Conservation (phyloP, 257 asterid species). For the Jacaranda mimosifolia region DNA sequence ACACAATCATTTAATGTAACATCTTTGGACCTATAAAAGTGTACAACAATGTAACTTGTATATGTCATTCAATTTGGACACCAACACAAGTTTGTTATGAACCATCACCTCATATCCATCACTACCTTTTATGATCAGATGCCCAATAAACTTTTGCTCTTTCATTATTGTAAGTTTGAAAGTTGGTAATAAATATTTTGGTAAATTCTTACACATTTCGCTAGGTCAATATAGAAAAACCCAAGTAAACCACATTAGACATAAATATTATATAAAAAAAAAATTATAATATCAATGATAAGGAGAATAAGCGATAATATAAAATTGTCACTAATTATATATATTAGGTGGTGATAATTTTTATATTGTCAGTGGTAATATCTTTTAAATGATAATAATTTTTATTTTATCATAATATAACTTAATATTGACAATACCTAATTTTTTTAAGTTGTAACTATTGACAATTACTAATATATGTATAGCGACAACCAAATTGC, state of each 20-base stretch:
- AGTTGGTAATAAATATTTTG: background rate
- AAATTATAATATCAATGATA: background rate
- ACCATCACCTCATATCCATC: background rate
- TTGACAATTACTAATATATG: too few species aligned
- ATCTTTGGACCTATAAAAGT: constrained; percentile 30
- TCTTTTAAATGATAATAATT: too few species aligned
- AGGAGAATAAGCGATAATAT: too few species aligned
- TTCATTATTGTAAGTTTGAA: constrained; percentile 2
- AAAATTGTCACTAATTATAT: too few species aligned
- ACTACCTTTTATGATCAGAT: constrained; percentile 11
- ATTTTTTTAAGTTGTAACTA: too few species aligned
- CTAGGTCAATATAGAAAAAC: too few species aligned
- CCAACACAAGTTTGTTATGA: background rate
- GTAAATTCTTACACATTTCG: background rate
- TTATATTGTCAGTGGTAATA: too few species aligned
- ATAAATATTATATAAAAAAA: background rate
- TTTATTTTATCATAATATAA: too few species aligned
- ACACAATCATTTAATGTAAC: constrained; percentile 10
- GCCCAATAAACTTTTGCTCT: constrained; percentile 22
- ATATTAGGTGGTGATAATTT: too few species aligned
- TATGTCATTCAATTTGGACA: background rate
- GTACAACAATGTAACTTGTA: background rate
- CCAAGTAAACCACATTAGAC: too few species aligned
- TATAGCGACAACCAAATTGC: too few species aligned
- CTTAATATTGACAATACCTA: too few species aligned